phyloP scores from a whole-genome alignment of 2,329 filamentous ascomycete species.

The Seiridium cupressi region DNA sequence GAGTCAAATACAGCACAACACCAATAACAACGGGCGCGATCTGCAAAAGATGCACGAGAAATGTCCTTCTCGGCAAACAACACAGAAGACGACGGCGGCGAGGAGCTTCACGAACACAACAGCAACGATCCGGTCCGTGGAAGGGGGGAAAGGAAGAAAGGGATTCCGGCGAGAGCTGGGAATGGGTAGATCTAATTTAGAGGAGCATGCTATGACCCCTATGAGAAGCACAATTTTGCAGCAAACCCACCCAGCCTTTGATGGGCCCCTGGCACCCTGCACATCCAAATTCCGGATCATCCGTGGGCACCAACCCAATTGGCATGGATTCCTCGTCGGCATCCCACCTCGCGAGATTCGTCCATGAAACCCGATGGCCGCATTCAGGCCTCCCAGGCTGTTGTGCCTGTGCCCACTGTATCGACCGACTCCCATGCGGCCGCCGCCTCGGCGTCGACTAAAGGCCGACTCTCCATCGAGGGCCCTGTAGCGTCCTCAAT shows the following conservation, averaged over 20 bases:
- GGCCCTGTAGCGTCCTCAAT: too few relatives aligned
- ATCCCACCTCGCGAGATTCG: background rate
- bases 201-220: slow-evolving; percentile 5
- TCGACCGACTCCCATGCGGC: too few relatives aligned
- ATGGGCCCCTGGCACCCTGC: background rate
- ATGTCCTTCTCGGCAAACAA: background rate
- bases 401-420: too few relatives aligned
- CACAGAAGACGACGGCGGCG: background rate
- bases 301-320: background rate
- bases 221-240: slow-evolving; percentile 3
- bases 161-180: background rate
- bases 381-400: too few relatives aligned
- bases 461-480: too few relatives aligned
- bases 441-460: too few relatives aligned
- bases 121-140: too few relatives aligned
- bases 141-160: background rate
- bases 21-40: background rate
- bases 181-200: slow-evolving; percentile 2
- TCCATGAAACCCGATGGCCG: background rate
- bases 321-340: background rate
- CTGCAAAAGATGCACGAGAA: background rate
- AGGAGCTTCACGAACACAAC: background rate
- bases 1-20: background rate
- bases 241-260: slow-evolving; percentile 2
- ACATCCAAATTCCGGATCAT: slow-evolving; percentile 9